Evolutionary conservation across 2,329 filamentous ascomycete genomes (phyloP), one percentile per base, ranked within the genome.

Genomic region (Diaporthe longicolla): DNA sequence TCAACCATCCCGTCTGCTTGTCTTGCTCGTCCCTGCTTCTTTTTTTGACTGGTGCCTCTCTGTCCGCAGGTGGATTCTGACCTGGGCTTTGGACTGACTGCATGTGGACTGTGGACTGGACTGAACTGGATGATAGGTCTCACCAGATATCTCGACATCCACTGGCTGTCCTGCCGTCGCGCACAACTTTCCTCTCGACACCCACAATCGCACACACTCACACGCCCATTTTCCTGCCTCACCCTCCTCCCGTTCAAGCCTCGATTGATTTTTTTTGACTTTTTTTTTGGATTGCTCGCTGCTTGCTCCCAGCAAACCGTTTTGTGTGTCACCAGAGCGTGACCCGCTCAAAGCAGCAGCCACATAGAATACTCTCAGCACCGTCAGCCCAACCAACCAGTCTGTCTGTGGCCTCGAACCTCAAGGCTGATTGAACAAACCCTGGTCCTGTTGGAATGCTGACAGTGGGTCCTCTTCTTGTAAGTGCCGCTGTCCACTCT

Each of bases 381-480:
- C 29, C 35, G 40, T 19, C 63, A 54, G 48, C 32, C 63, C 45
- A 37, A 24, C 63, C 45, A 37, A 24, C 21, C 40, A 48, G 37
- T 13, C 61, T 21, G 19, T 66, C 61, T 21, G 43, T 29, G 61
- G 43, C 43, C 61, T 32, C 29, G 15, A 37, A 50, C 26, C 61
- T 66, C 43, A 26, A 68, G 63, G 63, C 63, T 54, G 48, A 50
- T 9, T 26, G 21, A 40, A 66, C 45, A 66, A 66, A 66, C 45
- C 63, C 48, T 68, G 45, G 63, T n/a, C 63, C 48, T 68, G 63
- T 68, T 68, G 63, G 63, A 68, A 68, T 68, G 63, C 63, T 68
- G 63, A 54, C 63, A 68, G 63, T 68, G 63, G 63, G 48, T 68
- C 63, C 32, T 54, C 21, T 54, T 68, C 63, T 68, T 68, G 63